phyloP scores from a whole-genome alignment of 805 yeast species.

The Deakozyma indianensis region DNA sequence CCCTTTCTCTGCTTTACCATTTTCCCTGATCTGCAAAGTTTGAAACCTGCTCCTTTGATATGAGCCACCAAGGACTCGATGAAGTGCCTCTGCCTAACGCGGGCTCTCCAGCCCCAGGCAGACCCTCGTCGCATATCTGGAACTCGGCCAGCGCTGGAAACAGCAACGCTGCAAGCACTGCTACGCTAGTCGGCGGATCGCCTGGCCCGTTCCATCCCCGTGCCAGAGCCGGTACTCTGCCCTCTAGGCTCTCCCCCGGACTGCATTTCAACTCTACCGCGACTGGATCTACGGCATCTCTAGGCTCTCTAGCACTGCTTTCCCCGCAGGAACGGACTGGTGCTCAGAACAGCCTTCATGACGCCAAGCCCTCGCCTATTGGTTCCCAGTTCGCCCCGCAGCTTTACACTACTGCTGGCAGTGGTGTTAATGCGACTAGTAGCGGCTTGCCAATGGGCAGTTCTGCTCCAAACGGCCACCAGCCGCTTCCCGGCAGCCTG shows the following conservation, averaged over 20 bases:
- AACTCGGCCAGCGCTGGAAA: conserved; percentile 1
- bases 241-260: conserved; percentile 37
- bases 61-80: too few relatives aligned
- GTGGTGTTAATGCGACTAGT: conserved; percentile 8
- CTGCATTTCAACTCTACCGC: conserved; percentile 8
- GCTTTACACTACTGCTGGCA: neutral
- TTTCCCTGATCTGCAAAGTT: too few relatives aligned
- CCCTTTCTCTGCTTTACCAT: too few relatives aligned
- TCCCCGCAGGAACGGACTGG: conserved; percentile 14
- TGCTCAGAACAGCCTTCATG: conserved; percentile 3
- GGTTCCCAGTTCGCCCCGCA: conserved; percentile 5
- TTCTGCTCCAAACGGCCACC: conserved; percentile 6
- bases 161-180: neutral
- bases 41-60: too few relatives aligned
- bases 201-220: conserved; percentile 35
- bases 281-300: conserved; percentile 10
- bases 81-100: too few relatives aligned
- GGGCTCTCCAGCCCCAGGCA: too few relatives aligned
- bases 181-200: conserved; percentile 11
- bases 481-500: neutral
- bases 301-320: conserved; percentile 21
- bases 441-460: conserved; percentile 10
- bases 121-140: conserved; percentile 3
- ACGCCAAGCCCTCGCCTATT: conserved; percentile 3
- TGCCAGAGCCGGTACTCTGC: conserved; percentile 68